A percentile compares a stretch with the other conserved stretches of the same genome.
Evolutionary conservation across 345 rosid genomes (phyloP).

Genomic region (Rhizophora mangle): DNA sequence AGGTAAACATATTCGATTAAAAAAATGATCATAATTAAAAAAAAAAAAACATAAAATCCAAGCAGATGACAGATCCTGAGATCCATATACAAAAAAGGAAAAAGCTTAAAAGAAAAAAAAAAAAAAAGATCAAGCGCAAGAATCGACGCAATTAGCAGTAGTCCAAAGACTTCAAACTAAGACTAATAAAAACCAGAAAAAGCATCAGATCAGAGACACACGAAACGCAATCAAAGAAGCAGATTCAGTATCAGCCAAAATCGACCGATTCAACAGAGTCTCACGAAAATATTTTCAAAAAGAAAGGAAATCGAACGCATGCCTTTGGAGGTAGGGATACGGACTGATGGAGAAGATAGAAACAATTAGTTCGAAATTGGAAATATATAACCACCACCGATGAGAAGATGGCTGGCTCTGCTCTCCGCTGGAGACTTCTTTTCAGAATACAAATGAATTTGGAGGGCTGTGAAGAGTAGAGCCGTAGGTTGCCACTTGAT

Average conservation of each 20-base stretch:
- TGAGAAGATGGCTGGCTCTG: background rate
- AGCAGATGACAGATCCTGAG: slow-evolving; percentile 14
- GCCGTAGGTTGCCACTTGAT: background rate
- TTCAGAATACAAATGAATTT: background rate
- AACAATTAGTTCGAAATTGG: no score
- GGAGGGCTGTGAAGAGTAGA: background rate
- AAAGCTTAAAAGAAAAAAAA: background rate
- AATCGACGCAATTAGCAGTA: no score
- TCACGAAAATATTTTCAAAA: background rate
- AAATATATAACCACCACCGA: no score
- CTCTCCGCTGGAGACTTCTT: background rate
- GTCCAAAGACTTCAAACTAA: no score
- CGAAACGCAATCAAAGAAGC: background rate
- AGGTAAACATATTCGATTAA: no score
- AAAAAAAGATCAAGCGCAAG: slow-evolving; percentile 6
- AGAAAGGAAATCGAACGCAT: background rate
- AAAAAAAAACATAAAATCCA: background rate
- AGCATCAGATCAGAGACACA: background rate
- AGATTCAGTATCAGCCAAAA: background rate
- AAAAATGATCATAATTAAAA: background rate
- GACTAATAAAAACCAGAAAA: background rate
- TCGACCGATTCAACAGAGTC: background rate
- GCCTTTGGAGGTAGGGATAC: background rate
- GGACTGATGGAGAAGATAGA: no score
- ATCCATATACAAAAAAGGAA: background rate